Base-by-base conservation (phyloP, 2,329 filamentous ascomycete genomes). In the Colletotrichum orbiculare region DNA sequence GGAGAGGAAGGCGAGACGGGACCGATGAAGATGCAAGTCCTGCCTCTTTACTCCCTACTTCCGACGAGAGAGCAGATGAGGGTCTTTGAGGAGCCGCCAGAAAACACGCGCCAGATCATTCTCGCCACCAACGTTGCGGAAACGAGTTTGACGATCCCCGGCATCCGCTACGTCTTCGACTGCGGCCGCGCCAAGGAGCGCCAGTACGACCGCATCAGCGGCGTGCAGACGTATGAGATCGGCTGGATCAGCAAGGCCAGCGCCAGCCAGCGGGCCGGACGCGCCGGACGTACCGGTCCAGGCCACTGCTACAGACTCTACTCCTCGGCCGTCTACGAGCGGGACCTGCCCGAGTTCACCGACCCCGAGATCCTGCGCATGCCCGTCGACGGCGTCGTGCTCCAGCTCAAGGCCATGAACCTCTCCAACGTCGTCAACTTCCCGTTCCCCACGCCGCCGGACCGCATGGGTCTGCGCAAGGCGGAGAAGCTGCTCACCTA, bases 221-320 rank as follows among this genome's bases (percentile, higher is more conserved):
- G 95, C 4, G 95, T 99, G 1, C 96, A 99, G 75, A 97, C 91
- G 73, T 99, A 97, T 74, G 92, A 97, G 71, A 88, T 99, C 57
- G 91, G 91, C 45, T 99, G 95, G 93, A 96, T 98, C 75, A 97
- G 94, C 81, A 98, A 99, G 80, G 96, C 96, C 35, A 97, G 93
- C 75, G 95, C 96, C 8, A 92, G 90, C 69, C 96, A 99, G 78
- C 87, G 96, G 75, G 89, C 93, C 64, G 96, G 96, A 79, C 93
- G 96, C 85, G 96, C 96, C 62, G 96, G 96, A 68, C 90, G 96
- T 83, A 99, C 95, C 4, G 95, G 94, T 0, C 94, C 96, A 1
- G 96, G 96, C 8, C 96, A 99, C 78, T 98, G 95, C 78, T 99
- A 97, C 80, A 85, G 94, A 61, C 80, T 99, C 5, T 99, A 97